Evolutionary conservation across 805 yeast genomes (phyloP), one percentile per base, ranked within the genome.

Genomic region (Kodamaea lidongshanica): DNA sequence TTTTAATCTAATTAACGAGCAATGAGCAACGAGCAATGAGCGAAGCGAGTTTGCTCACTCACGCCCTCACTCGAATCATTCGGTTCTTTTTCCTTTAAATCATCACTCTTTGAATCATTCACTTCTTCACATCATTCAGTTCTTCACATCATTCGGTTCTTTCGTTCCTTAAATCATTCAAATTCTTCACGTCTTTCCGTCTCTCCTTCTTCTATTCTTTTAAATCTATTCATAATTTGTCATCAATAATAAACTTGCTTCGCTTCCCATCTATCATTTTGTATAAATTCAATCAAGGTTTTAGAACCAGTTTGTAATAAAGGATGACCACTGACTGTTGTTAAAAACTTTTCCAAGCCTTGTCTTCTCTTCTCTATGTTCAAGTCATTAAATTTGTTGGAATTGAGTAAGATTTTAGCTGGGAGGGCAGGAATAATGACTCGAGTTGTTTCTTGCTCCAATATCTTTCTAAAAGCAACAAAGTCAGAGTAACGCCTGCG

Each of bases 401-500:
- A 58, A 37, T 72, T 74, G 16, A 70, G 62, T 30, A 78, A 54
- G 21, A 83, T 79, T 53, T 89, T 92, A n/a, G 94, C 95, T 0
- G 98, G 98, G 27, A 89, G 65, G 25, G 76, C 71, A 2, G 97
- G 97, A 16, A 92, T 77, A 19, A 82, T 70, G 11, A 92, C 95
- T 27, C 85, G 65, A 3, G 85, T 70, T 21, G 82, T 66, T 50
- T 89, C 96, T 32, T 72, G 70, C 42, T 82, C 84, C 24, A 89
- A 58, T 19, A 82, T 70, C 34, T 74, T 78, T 38, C 84, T 69
- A 49, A 89, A 84, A 14, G 73, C 68, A 38, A 83, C 97, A 54
- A 89, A 89, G 48, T 92, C 97, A 25, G 87, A 75, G 61, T 86
- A 89, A 28, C 97, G 60, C 44, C 98, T 70, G 38, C 96, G 74